phyloP scores from a whole-genome alignment of 306 rosid genomes.

The Vigna nakashimae region DNA sequence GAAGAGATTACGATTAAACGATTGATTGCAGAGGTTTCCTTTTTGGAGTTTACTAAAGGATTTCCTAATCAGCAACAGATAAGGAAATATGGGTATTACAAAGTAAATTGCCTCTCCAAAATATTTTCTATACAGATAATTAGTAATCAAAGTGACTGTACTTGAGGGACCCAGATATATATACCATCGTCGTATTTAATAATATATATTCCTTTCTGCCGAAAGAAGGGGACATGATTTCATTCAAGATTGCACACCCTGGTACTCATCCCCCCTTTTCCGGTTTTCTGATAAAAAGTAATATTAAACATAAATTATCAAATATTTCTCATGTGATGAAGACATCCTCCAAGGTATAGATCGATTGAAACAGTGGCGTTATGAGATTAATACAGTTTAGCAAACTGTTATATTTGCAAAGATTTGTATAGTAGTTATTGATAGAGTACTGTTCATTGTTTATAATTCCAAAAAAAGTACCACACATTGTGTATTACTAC shows the following conservation, averaged over 20 bases:
- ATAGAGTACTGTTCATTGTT: neutral
- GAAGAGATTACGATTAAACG: neutral
- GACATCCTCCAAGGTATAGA: neutral
- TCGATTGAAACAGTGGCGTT: neutral
- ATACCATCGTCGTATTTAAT: neutral
- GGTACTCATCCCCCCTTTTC: neutral
- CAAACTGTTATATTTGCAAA: neutral
- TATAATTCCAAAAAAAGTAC: neutral
- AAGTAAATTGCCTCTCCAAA: neutral
- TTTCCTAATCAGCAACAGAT: neutral
- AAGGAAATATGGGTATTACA: neutral
- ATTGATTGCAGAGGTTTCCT: neutral
- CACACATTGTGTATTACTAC: neutral
- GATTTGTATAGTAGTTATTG: neutral
- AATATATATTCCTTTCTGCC: neutral
- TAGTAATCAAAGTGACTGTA: neutral
- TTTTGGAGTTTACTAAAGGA: neutral
- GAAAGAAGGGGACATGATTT: constrained; percentile 26
- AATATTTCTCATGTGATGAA: neutral
- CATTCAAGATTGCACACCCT: neutral
- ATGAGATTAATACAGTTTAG: neutral
- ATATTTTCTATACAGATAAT: neutral
- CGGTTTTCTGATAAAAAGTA: neutral
- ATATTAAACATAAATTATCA: neutral
- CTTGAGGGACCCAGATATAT: neutral